phyloP scores from a whole-genome alignment of 176 grass and related monocot genomes.

The Aegilops bicornis region DNA sequence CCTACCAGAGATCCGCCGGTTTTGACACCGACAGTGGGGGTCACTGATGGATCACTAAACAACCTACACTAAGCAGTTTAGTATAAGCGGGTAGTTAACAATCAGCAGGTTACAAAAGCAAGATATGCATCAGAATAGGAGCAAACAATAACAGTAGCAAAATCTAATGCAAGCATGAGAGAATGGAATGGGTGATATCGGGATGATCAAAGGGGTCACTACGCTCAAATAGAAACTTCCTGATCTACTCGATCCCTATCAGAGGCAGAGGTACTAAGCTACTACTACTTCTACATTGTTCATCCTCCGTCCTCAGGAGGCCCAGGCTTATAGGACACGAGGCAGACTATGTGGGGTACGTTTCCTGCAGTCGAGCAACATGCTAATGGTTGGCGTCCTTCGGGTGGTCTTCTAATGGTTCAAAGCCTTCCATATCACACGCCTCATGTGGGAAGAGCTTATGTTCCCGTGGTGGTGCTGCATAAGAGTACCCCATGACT shows the following conservation, averaged over 20 bases:
- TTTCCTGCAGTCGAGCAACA: slow-evolving; percentile 45
- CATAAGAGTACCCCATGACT: slow-evolving; percentile 6
- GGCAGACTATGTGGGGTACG: slow-evolving; percentile 35
- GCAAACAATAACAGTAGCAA: no score
- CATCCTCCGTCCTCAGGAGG: slow-evolving; percentile 52
- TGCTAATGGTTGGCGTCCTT: background rate
- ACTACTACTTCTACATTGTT: slow-evolving; percentile 39
- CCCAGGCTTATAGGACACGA: slow-evolving; percentile 42
- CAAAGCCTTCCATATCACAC: background rate
- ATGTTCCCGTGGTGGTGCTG: slow-evolving; percentile 44
- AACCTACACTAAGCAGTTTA: no score
- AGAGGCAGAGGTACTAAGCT: no score
- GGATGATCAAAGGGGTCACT: no score
- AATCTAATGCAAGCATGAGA: no score
- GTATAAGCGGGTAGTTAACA: no score
- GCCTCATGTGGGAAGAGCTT: slow-evolving; percentile 54
- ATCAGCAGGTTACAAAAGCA: no score
- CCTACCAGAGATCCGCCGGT: no score
- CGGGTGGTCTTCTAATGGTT: background rate
- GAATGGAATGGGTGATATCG: no score
- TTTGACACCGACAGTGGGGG: no score
- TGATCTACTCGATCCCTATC: slow-evolving; percentile 15
- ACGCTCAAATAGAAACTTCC: background rate
- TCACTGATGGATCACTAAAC: no score
- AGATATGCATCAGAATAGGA: no score